Evolutionary conservation across 208 protist genomes (phyloP).

Genomic region (Trypanosoma vivax): DNA sequence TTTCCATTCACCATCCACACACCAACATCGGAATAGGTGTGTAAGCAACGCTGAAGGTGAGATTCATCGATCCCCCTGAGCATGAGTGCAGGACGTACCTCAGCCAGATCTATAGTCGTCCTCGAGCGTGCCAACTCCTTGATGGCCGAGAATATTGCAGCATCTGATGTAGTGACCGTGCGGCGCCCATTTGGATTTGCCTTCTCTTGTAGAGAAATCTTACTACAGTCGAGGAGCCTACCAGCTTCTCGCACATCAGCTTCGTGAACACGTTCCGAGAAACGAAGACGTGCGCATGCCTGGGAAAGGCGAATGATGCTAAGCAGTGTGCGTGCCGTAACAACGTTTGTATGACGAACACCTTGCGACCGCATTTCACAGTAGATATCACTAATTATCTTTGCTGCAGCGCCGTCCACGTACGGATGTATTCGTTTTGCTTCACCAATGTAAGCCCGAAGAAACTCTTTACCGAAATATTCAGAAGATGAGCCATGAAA

Average conservation of each 20-base stretch:
- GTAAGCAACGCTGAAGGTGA: conserved; percentile 71
- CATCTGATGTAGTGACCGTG: conserved; percentile 66
- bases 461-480: conserved; percentile 78
- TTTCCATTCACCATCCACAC: conserved; percentile 67
- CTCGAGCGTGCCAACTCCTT: conserved; percentile 69
- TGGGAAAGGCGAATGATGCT: conserved; percentile 95
- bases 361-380: conserved; percentile 86
- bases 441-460: conserved; percentile 83
- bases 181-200: conserved; percentile 36
- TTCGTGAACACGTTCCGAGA: conserved; percentile 71
- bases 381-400: conserved; percentile 82
- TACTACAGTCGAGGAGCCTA: conserved; percentile 82
- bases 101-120: conserved; percentile 43
- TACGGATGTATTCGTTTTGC: conserved; percentile 76
- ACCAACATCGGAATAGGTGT: conserved; percentile 74
- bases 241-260: conserved; percentile 89
- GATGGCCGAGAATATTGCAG: conserved; percentile 72
- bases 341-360: conserved; percentile 68
- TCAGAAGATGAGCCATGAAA: conserved; percentile 40
- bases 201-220: conserved; percentile 69
- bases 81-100: conserved; percentile 71
- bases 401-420: conserved; percentile 63
- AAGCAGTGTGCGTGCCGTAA: conserved; percentile 79
- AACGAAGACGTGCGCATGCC: conserved; percentile 84
- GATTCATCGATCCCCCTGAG: conserved; percentile 73